Conservation (phyloP, 345 rosid genomes). For the Linum usitatissimum region DNA sequence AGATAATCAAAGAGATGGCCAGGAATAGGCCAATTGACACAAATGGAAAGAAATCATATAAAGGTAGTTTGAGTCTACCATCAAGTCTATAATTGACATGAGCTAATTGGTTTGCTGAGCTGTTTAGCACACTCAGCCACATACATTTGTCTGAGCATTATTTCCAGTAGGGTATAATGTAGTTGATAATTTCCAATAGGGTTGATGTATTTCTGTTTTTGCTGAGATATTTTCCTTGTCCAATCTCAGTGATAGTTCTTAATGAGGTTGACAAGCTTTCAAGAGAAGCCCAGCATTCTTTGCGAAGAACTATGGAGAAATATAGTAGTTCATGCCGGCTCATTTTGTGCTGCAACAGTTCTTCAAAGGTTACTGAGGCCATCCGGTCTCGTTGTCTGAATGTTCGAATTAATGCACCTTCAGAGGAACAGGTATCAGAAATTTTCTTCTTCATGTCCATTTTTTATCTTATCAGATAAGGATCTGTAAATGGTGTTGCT, state of each 20-base stretch:
- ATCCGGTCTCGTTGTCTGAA: slow-evolving; percentile 96
- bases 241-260: slow-evolving; percentile 63
- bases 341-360: slow-evolving; percentile 90
- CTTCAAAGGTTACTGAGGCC: slow-evolving; percentile 92
- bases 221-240: slow-evolving; percentile 12
- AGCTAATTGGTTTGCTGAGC: neutral
- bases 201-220: neutral
- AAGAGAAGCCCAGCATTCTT: slow-evolving; percentile 97
- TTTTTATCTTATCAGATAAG: neutral
- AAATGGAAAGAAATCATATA: slow-evolving; percentile 74
- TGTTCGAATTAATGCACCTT: slow-evolving; percentile 73
- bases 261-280: slow-evolving; percentile 99
- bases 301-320: slow-evolving; percentile 97
- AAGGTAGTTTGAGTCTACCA: slow-evolving; percentile 36
- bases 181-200: neutral
- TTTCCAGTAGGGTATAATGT: neutral
- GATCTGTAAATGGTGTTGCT: neutral
- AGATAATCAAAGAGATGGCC: slow-evolving; percentile 95
- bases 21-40: slow-evolving; percentile 85
- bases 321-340: slow-evolving; percentile 84
- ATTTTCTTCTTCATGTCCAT: slow-evolving; percentile 3
- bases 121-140: neutral
- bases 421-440: slow-evolving; percentile 66
- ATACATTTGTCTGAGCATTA: neutral
- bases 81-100: neutral